A percentile compares a stretch with the other conserved stretches of the same genome.
Conservation (phyloP, 441 rosid species). For the Gossypium aridum region DNA sequence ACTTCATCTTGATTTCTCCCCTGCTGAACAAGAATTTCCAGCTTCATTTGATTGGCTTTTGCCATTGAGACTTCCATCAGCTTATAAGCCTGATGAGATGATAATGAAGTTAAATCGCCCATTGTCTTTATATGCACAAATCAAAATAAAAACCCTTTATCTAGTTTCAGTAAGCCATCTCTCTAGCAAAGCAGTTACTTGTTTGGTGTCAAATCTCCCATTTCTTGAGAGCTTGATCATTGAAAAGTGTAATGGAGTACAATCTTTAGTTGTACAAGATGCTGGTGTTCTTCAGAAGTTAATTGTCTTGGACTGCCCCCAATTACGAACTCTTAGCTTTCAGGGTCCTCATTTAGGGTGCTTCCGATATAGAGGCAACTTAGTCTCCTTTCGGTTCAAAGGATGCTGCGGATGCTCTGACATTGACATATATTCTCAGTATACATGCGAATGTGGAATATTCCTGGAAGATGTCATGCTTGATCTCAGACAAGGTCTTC, state of each 20-base stretch:
- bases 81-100: background rate
- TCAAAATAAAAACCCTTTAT: background rate
- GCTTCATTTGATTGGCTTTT: background rate
- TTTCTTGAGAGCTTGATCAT: background rate
- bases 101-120: background rate
- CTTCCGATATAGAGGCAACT: background rate
- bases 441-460: background rate
- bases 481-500: conserved; percentile 7
- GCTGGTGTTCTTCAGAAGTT: background rate
- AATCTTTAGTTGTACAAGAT: background rate
- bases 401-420: background rate
- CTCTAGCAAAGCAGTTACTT: background rate
- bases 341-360: background rate
- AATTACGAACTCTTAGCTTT: background rate
- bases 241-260: background rate
- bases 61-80: background rate
- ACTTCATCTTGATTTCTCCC: background rate
- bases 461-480: background rate
- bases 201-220: background rate
- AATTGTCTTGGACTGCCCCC: conserved; percentile 3
- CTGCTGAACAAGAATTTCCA: background rate
- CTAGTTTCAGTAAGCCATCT: background rate
- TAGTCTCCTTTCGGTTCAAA: background rate
- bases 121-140: background rate
- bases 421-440: background rate